Evolutionary conservation across 2,329 filamentous ascomycete species (phyloP).

Genomic region (Phaeosphaeriaceae sp.): DNA sequence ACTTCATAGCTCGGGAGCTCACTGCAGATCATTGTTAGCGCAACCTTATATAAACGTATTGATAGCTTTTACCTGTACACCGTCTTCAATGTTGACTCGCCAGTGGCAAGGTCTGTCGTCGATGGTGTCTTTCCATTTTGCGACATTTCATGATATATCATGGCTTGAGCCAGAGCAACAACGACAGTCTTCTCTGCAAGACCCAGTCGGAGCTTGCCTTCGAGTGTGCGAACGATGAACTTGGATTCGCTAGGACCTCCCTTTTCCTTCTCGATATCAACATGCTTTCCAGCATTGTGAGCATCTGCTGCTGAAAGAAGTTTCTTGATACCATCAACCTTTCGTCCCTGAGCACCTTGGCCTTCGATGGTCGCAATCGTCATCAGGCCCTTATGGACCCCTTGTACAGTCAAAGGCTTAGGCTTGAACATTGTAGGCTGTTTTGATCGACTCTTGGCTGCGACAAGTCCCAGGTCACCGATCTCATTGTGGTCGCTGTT

Average conservation of each 20-base stretch:
- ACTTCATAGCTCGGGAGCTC: slow-evolving; percentile 95
- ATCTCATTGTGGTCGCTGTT: slow-evolving; percentile 97
- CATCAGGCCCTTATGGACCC: slow-evolving; percentile 87
- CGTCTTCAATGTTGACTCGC: slow-evolving; percentile 84
- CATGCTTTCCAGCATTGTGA: slow-evolving; percentile 65
- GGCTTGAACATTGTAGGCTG: slow-evolving; percentile 99
- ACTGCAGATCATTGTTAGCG: slow-evolving; percentile 59
- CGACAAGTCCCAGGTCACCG: slow-evolving; percentile 91
- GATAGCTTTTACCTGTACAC: slow-evolving; percentile 75
- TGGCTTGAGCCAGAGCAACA: slow-evolving; percentile 86
- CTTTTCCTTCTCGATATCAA: slow-evolving; percentile 91
- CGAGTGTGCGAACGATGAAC: slow-evolving; percentile 88
- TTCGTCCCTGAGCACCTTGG: slow-evolving; percentile 85
- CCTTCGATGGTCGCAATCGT: slow-evolving; percentile 86
- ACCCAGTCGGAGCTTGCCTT: slow-evolving; percentile 91
- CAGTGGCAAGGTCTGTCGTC: slow-evolving; percentile 79
- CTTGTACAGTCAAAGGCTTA: slow-evolving; percentile 83
- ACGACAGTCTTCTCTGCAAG: slow-evolving; percentile 92
- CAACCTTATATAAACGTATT: not conserved
- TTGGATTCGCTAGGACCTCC: slow-evolving; percentile 95
- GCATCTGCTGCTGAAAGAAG: slow-evolving; percentile 89
- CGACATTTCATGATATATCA: slow-evolving; percentile 83
- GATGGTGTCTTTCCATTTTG: slow-evolving; percentile 73
- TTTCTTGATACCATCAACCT: slow-evolving; percentile 96
- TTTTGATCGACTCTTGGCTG: slow-evolving; percentile 92